phyloP scores from a whole-genome alignment of 305 asterid genomes.

The Fraxinus latifolia region DNA sequence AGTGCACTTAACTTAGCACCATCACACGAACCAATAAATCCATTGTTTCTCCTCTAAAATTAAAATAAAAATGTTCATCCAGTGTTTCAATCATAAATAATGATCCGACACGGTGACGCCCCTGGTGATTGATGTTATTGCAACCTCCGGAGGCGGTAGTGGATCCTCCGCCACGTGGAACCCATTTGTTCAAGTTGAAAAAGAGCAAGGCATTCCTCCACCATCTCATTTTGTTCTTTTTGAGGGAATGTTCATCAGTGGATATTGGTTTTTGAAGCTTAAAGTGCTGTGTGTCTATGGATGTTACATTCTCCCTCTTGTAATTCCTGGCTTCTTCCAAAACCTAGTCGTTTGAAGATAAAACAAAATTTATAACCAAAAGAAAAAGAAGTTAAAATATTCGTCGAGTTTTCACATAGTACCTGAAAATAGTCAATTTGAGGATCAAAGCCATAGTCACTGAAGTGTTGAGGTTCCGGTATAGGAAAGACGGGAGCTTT shows the following conservation, averaged over 20 bases:
- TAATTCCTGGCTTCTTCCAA: conserved; percentile 73
- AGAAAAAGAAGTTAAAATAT: background rate
- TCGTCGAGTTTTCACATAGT: background rate
- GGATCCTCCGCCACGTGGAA: background rate
- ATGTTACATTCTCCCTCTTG: conserved; percentile 34
- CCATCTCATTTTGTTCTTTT: conserved; percentile 66
- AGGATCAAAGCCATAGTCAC: conserved; percentile 81
- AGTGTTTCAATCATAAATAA: no score
- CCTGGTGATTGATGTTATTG: background rate
- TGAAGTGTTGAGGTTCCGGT: conserved; percentile 57
- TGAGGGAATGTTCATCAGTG: conserved; percentile 46
- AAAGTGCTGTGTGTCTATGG: conserved; percentile 48
- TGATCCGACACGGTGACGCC: conserved; percentile 34
- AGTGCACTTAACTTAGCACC: background rate
- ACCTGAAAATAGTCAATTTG: conserved; percentile 80
- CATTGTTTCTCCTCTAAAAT: no score
- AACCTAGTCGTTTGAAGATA: conserved; percentile 30
- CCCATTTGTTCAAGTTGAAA: background rate
- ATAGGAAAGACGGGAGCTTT: conserved; percentile 54
- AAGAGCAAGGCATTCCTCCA: conserved; percentile 67
- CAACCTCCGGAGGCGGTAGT: background rate
- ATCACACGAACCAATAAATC: no score
- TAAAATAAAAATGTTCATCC: no score
- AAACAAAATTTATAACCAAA: background rate
- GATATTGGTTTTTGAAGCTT: conserved; percentile 69